Base-by-base conservation (phyloP, 2,329 filamentous ascomycete genomes). In the Talaromyces piceae region DNA sequence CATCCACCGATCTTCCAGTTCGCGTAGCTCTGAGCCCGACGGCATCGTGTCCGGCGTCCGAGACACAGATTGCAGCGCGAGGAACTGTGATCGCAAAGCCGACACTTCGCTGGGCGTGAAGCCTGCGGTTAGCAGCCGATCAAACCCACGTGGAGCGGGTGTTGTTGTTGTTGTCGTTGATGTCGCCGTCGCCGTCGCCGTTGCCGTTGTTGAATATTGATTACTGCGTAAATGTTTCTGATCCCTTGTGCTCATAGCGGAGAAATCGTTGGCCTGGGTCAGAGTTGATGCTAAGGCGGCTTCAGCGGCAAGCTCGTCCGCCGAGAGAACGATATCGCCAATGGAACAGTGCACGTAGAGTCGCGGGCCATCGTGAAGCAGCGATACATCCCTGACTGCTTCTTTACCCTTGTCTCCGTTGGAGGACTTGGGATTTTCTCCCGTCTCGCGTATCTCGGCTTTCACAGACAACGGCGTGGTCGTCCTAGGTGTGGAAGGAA, bases 331-430 rank as follows among this genome's bases (percentile, higher is more conserved):
- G 66, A 88, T 83, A 50, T 83, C 79, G 50, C 90, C 90, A 53
- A 97, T 87, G 57, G 88, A 91, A 77, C 91, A 97, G 73, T 95
- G 94, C 55, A 97, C 85, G 67, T 95, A 96, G 61, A 95, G 80
- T 41, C 86, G 79, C 31, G 75, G 74, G 22, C 58, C 55, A 12
- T 75, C 73, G 27, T 76, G 77, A 4, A 84, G 67, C 1, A 79
- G 79, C 54, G 73, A 72, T 60, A 93, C 31, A n/a, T 47, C 23
- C 13, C 44, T 4, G 13, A 43, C 47, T 23, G 22, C 94, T 44
- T 86, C 88, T 61, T 88, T 89, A n/a, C 56, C 60, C 45, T 60
- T 65, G 3, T 44, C 49, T 18, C n/a, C n/a, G n/a, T n/a, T n/a
- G n/a, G n/a, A n/a, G n/a, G n/a, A n/a, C n/a, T 57, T 45, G 8